Percentiles rank a stretch among this genome's conserved stretches.
These are phyloP conservation scores for Closterium sp. DNA, from an alignment of 139 green algal species.

Conservation along the genomic window DNA sequence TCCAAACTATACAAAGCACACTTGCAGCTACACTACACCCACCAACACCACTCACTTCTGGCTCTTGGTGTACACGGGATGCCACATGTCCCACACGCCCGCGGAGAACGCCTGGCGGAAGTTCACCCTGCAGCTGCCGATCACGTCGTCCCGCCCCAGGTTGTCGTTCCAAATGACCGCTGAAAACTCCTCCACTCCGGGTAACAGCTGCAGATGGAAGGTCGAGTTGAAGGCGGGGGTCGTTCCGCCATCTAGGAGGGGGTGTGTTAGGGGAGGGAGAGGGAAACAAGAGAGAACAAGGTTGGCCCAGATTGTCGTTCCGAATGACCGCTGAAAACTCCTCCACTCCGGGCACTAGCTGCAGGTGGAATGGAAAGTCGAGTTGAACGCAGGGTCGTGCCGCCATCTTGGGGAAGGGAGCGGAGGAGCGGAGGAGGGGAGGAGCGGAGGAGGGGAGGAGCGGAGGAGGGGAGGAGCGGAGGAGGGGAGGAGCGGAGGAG, in stretches of 20 bases:
- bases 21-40: background rate
- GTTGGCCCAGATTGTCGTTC: no score
- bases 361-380: no score
- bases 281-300: background rate
- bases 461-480: no score
- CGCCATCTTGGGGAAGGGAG: no score
- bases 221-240: constrained; percentile 13
- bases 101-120: background rate
- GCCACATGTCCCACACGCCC: background rate
- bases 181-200: constrained; percentile 8
- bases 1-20: background rate
- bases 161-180: constrained; percentile 24
- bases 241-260: constrained; percentile 6
- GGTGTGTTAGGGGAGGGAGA: background rate
- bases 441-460: no score
- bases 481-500: no score
- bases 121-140: constrained; percentile 14
- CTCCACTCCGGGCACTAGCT: no score
- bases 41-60: background rate
- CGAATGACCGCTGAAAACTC: no score
- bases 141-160: background rate
- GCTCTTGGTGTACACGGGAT: background rate
- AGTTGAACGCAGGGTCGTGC: no score
- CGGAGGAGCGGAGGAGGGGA: no score
- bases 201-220: background rate